phyloP scores from a whole-genome alignment of 257 asterid genomes.

The Penstemon eatonii region DNA sequence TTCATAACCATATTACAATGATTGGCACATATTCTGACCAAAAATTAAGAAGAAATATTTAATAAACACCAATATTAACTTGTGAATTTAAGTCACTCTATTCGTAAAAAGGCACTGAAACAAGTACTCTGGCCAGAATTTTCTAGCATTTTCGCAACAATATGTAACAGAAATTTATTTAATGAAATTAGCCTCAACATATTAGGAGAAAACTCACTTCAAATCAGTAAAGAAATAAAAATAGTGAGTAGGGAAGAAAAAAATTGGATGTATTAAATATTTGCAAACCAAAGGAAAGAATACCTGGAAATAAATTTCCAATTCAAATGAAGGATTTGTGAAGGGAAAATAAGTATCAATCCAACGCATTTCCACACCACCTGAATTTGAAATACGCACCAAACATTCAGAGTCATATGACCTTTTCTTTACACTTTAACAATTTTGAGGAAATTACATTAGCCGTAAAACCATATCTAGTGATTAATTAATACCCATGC shows the following conservation, averaged over 20 bases:
- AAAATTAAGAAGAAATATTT: background rate
- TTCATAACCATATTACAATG: slow-evolving; percentile 14
- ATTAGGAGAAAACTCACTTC: background rate
- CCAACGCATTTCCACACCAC: slow-evolving; percentile 98
- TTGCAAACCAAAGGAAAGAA: slow-evolving; percentile 8
- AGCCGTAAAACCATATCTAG: background rate
- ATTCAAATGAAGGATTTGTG: slow-evolving; percentile 89
- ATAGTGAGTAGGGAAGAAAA: background rate
- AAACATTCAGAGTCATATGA: slow-evolving; percentile 5
- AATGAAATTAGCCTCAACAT: background rate
- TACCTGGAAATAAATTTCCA: slow-evolving; percentile 95
- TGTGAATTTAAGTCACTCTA: no score
- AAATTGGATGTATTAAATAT: background rate
- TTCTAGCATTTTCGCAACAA: background rate
- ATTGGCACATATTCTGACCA: background rate
- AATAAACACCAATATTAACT: no score
- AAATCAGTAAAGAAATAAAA: background rate
- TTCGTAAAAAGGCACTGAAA: background rate
- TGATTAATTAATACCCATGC: slow-evolving; percentile 5
- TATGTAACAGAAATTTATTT: background rate
- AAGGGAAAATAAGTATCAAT: slow-evolving; percentile 94
- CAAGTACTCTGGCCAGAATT: background rate
- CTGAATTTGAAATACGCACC: slow-evolving; percentile 39
- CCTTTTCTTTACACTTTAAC: background rate
- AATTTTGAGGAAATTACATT: background rate